phyloP scores from a whole-genome alignment of 2,329 filamentous ascomycete genomes.

The Aspergillus quadricinctus region DNA sequence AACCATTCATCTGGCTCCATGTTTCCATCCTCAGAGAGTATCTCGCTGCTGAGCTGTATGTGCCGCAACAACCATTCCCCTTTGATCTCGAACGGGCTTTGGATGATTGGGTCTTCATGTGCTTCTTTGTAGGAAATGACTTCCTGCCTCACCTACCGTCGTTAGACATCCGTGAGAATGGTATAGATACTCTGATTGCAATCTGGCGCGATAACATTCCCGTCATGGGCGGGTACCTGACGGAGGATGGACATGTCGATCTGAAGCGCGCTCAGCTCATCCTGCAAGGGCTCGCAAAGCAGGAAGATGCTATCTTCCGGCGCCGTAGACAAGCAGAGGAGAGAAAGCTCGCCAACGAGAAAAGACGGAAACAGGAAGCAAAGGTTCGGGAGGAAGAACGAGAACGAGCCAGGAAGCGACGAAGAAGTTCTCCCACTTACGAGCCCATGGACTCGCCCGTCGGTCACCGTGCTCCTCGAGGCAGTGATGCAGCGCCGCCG shows the following conservation, averaged over 20 bases:
- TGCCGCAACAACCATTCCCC: constrained; percentile 75
- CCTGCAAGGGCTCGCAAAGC: constrained; percentile 78
- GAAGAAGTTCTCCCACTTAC: constrained; percentile 44
- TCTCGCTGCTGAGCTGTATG: constrained; percentile 79
- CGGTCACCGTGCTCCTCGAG: constrained; percentile 20
- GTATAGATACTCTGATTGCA: constrained; percentile 92
- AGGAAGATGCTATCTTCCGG: constrained; percentile 90
- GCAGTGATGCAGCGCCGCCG: constrained; percentile 35
- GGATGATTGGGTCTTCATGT: constrained; percentile 99
- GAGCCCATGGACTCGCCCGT: constrained; percentile 30
- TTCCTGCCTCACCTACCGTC: constrained; percentile 97
- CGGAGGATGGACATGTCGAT: constrained; percentile 89
- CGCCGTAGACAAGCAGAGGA: constrained; percentile 83
- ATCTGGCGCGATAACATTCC: constrained; percentile 95
- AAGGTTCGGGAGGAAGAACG: constrained; percentile 48
- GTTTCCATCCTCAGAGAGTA: constrained; percentile 91
- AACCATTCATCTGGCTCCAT: constrained; percentile 98
- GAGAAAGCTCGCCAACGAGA: constrained; percentile 71
- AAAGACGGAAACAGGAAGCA: constrained; percentile 70
- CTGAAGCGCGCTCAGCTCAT: constrained; percentile 83
- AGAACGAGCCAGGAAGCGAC: constrained; percentile 38
- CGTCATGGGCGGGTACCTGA: constrained; percentile 90
- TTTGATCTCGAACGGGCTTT: constrained; percentile 93
- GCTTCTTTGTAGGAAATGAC: constrained; percentile 98
- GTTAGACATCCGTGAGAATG: constrained; percentile 92